Base-by-base conservation (phyloP, 2,329 filamentous ascomycete genomes). In the Aspergillus sp. region DNA sequence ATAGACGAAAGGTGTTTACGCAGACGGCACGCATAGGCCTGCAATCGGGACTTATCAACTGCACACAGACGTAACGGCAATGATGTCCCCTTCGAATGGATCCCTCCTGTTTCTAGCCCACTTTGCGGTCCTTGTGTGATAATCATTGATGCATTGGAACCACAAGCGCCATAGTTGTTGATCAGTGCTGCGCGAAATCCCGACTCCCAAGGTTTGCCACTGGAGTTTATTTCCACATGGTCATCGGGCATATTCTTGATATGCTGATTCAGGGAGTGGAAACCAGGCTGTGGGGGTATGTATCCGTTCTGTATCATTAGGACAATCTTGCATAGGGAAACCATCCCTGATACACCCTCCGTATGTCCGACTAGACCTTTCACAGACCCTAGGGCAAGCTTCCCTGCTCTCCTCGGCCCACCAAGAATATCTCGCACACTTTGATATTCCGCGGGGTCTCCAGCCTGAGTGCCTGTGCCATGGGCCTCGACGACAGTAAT, bases 331-430 rank as follows among this genome's bases (percentile, higher is more conserved):
- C 73, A 57, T 12, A 75, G 46, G 0, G 65, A 62, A 2, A 68
- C 64, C 14, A 73, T 65, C 0, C 75, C 75, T 0, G 74, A 70
- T 0, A 70, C 66, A 0, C 65, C 62, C 56, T 76, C 74, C 0
- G 64, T 62, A 56, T 77, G 75, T 0, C 75, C 75, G 7, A 76
- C 63, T 2, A 65, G 57, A 3, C 64, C 71, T 49, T 76, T 76
- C 23, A 75, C 62, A 15, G 73, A 73, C 0, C 68, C 69, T 5
- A 76, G 19, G 6, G 53, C 50, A 21, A 70, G 44, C 52, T 52
- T 40, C 4, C 35, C 33, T 3, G 47, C n/a, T 11, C 68, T 56
- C 19, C 44, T 51, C 3, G 60, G 46, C 1, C 62, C 64, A 4
- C 63, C 67, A 33, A 72, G 62, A 2, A 61, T 53, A 15, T 64